Evolutionary conservation across 352 stramenopile genomes (phyloP).

Genomic region (Phytopythium ostracodes): DNA sequence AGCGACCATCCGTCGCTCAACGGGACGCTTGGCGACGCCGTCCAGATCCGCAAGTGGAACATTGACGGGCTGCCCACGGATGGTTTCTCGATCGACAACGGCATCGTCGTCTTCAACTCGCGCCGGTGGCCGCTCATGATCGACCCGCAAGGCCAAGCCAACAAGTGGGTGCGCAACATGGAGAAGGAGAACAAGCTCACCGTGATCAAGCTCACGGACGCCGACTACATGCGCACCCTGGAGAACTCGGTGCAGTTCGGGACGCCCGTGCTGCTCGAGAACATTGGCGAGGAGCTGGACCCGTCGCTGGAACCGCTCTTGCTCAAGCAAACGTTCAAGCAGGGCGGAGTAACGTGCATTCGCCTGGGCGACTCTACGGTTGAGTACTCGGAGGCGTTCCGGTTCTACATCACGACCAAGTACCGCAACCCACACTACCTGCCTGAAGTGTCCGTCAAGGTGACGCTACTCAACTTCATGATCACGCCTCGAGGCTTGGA

Average conservation of each 20-base stretch:
- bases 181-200: constrained; percentile 87
- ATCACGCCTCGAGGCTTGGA: constrained; percentile 92
- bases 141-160: constrained; percentile 92
- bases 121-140: constrained; percentile 95
- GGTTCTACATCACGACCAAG: constrained; percentile 95
- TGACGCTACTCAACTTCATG: constrained; percentile 95
- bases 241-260: constrained; percentile 94
- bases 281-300: constrained; percentile 91
- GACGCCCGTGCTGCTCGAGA: constrained; percentile 89
- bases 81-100: constrained; percentile 93
- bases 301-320: constrained; percentile 92
- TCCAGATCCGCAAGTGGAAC: constrained; percentile 93
- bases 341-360: constrained; percentile 90
- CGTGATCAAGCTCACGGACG: constrained; percentile 93
- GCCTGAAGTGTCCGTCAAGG: constrained; percentile 91
- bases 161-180: constrained; percentile 96
- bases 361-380: constrained; percentile 91
- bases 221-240: constrained; percentile 91
- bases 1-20: constrained; percentile 85
- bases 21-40: constrained; percentile 87
- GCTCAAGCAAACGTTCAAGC: constrained; percentile 93
- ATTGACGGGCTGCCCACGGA: constrained; percentile 93
- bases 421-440: constrained; percentile 92
- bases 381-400: constrained; percentile 90
- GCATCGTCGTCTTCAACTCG: constrained; percentile 93